Evolutionary conservation across 129 eudicot genomes (phyloP), one percentile per base, ranked within the genome.

Genomic region (Artemisia annua): DNA sequence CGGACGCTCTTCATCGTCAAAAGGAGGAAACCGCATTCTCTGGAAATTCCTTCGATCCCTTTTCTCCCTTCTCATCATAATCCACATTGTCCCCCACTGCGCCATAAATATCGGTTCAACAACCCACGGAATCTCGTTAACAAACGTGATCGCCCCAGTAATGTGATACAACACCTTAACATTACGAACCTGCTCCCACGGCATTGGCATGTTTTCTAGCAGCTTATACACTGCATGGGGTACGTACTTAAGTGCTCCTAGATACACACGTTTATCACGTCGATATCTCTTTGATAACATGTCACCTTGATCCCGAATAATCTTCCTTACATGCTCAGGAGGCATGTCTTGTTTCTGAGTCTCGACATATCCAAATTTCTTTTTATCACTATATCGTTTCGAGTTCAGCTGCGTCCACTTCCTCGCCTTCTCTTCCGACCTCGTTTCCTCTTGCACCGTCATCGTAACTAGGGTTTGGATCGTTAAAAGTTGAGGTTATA

Each of bases 21-120:
- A 92, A 53, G 98, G 98, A 19, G 98, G 98, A 71, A 92, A 92
- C 16, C 98, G 87, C 98, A 89, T 92, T 74, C 98, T 89, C 84
- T 92, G 89, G 84, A 92, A 92, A 84, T 92, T 96, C 8, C 98
- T 78, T 50, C 98, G 79, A 55, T 92, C 98, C 70, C 98, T 84
- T 76, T 92, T 92, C 80, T 92, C 98, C 66, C 95, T 87, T 44
- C 98, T 70, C 98, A 92, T 92, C 98, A 92, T 92, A 8, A 92
- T 92, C 98, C 98, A 92, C 98, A 92, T 92, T 2, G 95, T 85
- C 10, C 98, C 98, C 98, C 98, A 92, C 89, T 92, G 98, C 39
- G 98, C 98, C 11, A 92, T 81, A 85, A 89, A 92, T 24, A 92
- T 92, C 5, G 98, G 98, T 82, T 92, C 98, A 55, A 92, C 98